Evolutionary conservation across 176 grass and related monocot species (phyloP).

Genomic region (Neostapfia colusana): DNA sequence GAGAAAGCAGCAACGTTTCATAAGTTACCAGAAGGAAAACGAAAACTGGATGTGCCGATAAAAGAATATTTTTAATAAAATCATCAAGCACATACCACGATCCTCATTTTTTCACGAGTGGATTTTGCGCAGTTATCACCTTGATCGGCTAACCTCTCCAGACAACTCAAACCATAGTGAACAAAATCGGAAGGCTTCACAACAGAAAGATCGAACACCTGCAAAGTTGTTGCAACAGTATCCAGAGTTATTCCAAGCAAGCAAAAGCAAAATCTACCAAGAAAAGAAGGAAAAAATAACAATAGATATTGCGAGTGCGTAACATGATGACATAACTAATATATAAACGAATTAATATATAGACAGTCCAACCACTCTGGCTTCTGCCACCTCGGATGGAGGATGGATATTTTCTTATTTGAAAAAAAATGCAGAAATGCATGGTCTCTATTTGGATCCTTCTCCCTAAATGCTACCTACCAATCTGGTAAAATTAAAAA

Average conservation of each 20-base stretch:
- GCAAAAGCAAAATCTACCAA: neutral
- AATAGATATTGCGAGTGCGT: neutral
- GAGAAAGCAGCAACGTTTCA: neutral
- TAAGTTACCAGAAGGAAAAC: neutral
- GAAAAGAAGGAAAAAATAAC: neutral
- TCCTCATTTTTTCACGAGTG: conserved; percentile 72
- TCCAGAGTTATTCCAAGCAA: conserved; percentile 12
- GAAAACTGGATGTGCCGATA: neutral
- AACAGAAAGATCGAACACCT: conserved; percentile 92
- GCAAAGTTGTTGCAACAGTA: conserved; percentile 19
- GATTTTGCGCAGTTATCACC: conserved; percentile 66
- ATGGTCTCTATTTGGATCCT: neutral
- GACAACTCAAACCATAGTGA: conserved; percentile 78
- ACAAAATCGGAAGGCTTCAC: conserved; percentile 89
- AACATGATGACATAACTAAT: conserved; percentile 1
- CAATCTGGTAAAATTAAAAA: conserved; percentile 1
- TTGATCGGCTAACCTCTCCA: conserved; percentile 80
- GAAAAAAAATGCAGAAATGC: neutral
- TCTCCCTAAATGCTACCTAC: conserved; percentile 10
- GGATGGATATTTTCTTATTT: neutral
- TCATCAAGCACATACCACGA: conserved; percentile 66
- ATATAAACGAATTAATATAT: neutral
- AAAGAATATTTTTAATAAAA: conserved; percentile 13
- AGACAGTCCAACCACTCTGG: neutral
- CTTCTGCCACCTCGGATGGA: conserved; percentile 4